Evolutionary conservation across 352 stramenopile species (phyloP).

Genomic region (Pythium rishiriense): DNA sequence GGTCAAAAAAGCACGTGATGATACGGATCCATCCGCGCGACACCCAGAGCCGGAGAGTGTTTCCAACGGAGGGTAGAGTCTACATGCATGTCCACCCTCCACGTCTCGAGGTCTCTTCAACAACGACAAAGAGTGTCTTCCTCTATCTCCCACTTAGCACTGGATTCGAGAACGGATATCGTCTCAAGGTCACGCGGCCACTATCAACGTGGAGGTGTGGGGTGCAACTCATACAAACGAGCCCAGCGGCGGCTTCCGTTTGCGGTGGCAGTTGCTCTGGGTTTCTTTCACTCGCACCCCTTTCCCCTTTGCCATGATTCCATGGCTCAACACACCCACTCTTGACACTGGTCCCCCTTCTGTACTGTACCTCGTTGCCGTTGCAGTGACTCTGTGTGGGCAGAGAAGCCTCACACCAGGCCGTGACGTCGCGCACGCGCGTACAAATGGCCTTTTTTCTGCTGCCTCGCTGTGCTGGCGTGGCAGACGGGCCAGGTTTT

Average conservation of each 20-base stretch:
- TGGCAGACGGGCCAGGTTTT: slow-evolving; percentile 26
- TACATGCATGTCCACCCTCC: background rate
- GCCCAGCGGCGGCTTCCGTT: background rate
- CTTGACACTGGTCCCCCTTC: slow-evolving; percentile 14
- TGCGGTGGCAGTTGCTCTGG: slow-evolving; percentile 20
- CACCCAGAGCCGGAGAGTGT: slow-evolving; percentile 3
- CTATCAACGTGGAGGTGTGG: background rate
- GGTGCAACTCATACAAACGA: background rate
- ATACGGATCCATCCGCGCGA: background rate
- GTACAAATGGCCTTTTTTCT: slow-evolving; percentile 33
- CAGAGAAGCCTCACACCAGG: slow-evolving; percentile 6
- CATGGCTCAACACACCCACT: slow-evolving; percentile 20
- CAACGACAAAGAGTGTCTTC: background rate
- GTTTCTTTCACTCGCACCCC: slow-evolving; percentile 18
- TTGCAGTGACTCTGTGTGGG: slow-evolving; percentile 26
- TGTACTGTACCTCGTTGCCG: slow-evolving; percentile 32
- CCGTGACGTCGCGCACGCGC: slow-evolving; percentile 28
- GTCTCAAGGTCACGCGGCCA: background rate
- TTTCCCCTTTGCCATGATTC: slow-evolving; percentile 9
- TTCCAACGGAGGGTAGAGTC: background rate
- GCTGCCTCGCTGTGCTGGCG: slow-evolving; percentile 4
- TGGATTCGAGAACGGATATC: background rate
- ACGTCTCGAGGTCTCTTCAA: background rate
- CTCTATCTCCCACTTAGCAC: background rate
- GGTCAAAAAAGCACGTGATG: background rate